Percentiles rank a stretch among this genome's conserved stretches.
These are phyloP conservation scores for Serpula lacrymans DNA, from an alignment of 768 basidiomycete species.

Conservation along the genomic window DNA sequence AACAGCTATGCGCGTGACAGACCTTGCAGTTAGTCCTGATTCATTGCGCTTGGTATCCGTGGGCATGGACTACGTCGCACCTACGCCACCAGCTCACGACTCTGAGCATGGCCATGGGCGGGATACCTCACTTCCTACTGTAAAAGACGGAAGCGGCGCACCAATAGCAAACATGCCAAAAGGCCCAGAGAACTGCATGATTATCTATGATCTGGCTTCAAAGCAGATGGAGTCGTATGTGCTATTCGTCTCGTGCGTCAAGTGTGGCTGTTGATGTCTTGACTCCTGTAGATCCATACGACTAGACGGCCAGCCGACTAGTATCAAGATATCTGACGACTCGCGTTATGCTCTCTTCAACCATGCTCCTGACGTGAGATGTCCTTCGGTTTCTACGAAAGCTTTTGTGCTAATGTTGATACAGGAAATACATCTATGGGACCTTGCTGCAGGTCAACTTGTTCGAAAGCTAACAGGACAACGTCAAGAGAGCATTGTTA, in stretches of 20 bases:
- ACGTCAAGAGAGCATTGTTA: slow-evolving; percentile 76
- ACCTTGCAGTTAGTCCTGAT: slow-evolving; percentile 86
- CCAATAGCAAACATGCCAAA: slow-evolving; percentile 31
- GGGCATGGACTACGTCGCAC: slow-evolving; percentile 53
- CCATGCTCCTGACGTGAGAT: slow-evolving; percentile 81
- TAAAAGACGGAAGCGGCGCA: slow-evolving; percentile 29
- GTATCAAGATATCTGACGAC: slow-evolving; percentile 81
- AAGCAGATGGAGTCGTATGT: slow-evolving; percentile 69
- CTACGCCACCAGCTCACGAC: slow-evolving; percentile 12
- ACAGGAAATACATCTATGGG: slow-evolving; percentile 90
- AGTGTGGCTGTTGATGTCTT: slow-evolving; percentile 6
- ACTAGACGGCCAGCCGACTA: slow-evolving; percentile 79
- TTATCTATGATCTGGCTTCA: slow-evolving; percentile 72
- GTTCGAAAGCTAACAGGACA: slow-evolving; percentile 86
- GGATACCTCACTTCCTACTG: slow-evolving; percentile 31
- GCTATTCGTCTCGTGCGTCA: too few relatives aligned
- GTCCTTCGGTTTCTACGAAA: background rate
- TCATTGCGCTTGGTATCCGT: slow-evolving; percentile 80
- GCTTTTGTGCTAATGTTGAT: slow-evolving; percentile 10
- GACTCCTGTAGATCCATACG: slow-evolving; percentile 50
- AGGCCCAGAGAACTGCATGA: slow-evolving; percentile 57
- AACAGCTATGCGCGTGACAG: slow-evolving; percentile 77
- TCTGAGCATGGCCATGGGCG: slow-evolving; percentile 24
- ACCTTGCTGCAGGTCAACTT: slow-evolving; percentile 64
- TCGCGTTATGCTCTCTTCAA: slow-evolving; percentile 86